Base-by-base conservation (phyloP, 2,329 filamentous ascomycete species). In the Fusarium sp. region DNA sequence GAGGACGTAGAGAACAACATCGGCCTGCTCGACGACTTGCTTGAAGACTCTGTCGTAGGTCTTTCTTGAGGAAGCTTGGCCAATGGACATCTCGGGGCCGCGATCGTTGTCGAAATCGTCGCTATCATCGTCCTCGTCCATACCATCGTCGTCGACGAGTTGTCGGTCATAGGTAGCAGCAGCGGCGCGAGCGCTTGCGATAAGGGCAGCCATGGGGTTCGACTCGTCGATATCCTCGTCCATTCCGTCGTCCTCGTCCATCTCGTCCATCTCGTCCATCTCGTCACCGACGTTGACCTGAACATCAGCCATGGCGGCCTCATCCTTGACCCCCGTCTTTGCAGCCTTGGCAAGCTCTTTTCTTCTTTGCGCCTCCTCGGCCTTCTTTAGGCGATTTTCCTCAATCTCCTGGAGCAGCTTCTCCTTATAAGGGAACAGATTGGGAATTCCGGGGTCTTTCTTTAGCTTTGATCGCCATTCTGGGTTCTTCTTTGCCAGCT, bases 391-490 rank as follows among this genome's bases (percentile, higher is more conserved):
- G 76, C 91, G 91, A 74, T 88, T 91, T 81, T 97, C 93, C 81
- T 99, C 96, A 73, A 99, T 96, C 80, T 99, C 94, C 59, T 94
- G 89, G 33, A 99, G 87, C 27, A 99, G 87, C 84, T 91, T 94
- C 79, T 97, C 94, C 83, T 99, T 99, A 85, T 96, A 97, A 1
- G 96, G 96, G 82, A 97, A 99, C 35, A 97, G 82, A 77, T 98
- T 99, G 39, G 96, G 96, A 66, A 99, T 97, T 47, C 96, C 96
- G 23, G 95, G 96, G 75, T 99, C 96, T 83, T 98, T 99, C 88
- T 97, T 98, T 72, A 97, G 79, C 79, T 94, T 92, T 61, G 93
- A 94, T 72, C 92, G 89, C 94, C 96, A 98, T 92, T 97, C 89
- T 33, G 96, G 95, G 79, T 97, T 97, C 88, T 97, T 94, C 84